A percentile compares a stretch with the other conserved stretches of the same genome.
phyloP scores from a whole-genome alignment of 169 alveolate species.

The Toxoplasma gondii region DNA sequence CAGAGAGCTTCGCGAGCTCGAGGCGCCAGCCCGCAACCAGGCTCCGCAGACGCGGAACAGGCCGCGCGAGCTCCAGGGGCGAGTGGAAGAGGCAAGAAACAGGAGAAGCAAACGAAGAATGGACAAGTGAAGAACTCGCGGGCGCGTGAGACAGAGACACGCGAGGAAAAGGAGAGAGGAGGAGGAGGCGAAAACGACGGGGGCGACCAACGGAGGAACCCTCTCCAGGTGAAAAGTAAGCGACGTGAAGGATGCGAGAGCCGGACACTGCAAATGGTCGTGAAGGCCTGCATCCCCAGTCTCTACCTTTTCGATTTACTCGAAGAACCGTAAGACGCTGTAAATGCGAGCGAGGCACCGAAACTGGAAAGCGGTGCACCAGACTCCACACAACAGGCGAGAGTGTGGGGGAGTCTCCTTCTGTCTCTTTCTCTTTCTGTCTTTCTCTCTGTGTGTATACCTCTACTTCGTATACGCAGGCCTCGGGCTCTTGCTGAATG shows the following conservation, averaged over 20 bases:
- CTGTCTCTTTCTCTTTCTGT: too few relatives aligned
- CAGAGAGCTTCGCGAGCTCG: too few relatives aligned
- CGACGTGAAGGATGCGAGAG: neutral
- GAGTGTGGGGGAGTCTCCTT: too few relatives aligned
- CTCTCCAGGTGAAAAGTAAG: neutral
- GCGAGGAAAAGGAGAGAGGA: neutral
- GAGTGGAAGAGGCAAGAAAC: neutral
- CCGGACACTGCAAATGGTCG: neutral
- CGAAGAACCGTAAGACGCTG: neutral
- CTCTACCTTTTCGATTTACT: neutral
- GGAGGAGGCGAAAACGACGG: neutral
- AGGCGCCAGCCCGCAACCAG: too few relatives aligned
- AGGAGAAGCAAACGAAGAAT: neutral
- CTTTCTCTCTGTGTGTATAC: too few relatives aligned
- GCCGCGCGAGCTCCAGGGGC: too few relatives aligned
- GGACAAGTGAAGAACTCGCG: neutral
- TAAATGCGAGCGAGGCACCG: too few relatives aligned
- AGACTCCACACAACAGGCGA: too few relatives aligned
- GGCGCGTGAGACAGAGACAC: neutral
- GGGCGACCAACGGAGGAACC: neutral
- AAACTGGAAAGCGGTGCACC: too few relatives aligned
- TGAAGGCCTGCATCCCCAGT: slow-evolving; percentile 8
- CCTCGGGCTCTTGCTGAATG: too few relatives aligned
- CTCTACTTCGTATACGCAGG: too few relatives aligned
- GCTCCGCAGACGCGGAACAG: too few relatives aligned